Base-by-base conservation (phyloP, 129 eudicot genomes). In the Kitagawia praeruptora region DNA sequence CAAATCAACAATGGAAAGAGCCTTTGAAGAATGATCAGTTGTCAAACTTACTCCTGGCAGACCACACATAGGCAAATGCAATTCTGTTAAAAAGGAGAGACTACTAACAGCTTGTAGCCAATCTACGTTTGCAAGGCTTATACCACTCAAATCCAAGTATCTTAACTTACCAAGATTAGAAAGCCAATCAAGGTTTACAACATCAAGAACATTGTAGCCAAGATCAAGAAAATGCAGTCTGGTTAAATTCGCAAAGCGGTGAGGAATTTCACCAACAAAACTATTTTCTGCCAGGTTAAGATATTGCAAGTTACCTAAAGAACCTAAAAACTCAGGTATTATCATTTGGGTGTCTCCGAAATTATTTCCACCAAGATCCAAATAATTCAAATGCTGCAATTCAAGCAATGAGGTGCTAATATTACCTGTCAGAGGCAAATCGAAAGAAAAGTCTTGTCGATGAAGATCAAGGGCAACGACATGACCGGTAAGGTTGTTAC, bases 121-220 rank as follows among this genome's bases (percentile, higher is more conserved):
- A 37, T 82, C 46, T 12, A 21, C 38, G 15, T 45, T n/a, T 8
- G 78, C 31, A 27, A 85, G 83, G 78, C 21, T 56, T 18, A 81
- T 46, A 18, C 14, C 37, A 54, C 53, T 70, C 47, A 85, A 42
- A 78, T 72, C 72, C 51, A 85, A 48, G 79, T 53, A 27, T 15
- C 69, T 69, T 12, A 85, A 78, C 23, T 67, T 51, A 5, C 64
- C 56, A 56, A 85, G 83, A 53, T 69, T 49, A 38, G 45, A 40
- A 64, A 85, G 81, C 88, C 88, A 85, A 6, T 82, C 75, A 25
- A 78, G 44, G 76, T 48, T 76, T 37, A 54, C 40, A 40, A 54
- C 70, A 64, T 4, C 27, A 5, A 41, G 16, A 10, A 14, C 49
- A 53, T 27, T 21, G 40, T 7, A 28, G 51, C 80, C 58, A 14